Evolutionary conservation across 2,329 filamentous ascomycete species (phyloP).

Genomic region (Alternaria hordeiaustralica): DNA sequence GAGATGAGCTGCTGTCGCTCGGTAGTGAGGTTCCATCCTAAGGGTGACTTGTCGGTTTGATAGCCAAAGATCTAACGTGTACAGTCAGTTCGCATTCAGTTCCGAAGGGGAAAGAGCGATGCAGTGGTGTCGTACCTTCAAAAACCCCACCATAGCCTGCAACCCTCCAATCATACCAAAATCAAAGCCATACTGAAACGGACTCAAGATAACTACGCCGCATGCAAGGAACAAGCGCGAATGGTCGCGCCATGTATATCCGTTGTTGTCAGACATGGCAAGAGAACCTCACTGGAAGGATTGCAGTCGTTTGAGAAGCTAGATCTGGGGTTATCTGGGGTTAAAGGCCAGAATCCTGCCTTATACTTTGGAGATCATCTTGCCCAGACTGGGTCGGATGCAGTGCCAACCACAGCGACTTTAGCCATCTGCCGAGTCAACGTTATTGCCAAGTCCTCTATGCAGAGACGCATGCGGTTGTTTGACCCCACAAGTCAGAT

Average conservation of each 20-base stretch:
- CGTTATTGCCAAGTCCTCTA: constrained; percentile 18
- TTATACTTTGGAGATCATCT: constrained; percentile 28
- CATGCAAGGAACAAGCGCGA: constrained; percentile 57
- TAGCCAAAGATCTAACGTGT: constrained; percentile 38
- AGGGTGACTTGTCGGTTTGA: constrained; percentile 30
- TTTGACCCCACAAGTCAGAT: constrained; percentile 36
- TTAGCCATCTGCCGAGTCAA: constrained; percentile 40
- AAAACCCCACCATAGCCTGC: constrained; percentile 59
- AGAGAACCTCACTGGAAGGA: background rate
- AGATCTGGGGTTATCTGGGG: background rate
- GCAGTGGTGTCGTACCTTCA: constrained; percentile 44
- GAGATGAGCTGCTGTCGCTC: constrained; percentile 55
- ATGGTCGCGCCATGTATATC: constrained; percentile 46
- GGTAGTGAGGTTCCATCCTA: constrained; percentile 53
- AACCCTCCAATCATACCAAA: constrained; percentile 60
- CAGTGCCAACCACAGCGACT: constrained; percentile 14
- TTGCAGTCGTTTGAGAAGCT: background rate
- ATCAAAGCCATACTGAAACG: constrained; percentile 62
- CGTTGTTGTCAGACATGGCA: constrained; percentile 28
- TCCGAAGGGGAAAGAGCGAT: too few species aligned
- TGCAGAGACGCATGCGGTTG: constrained; percentile 10
- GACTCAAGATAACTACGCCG: constrained; percentile 56
- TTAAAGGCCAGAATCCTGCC: constrained; percentile 8
- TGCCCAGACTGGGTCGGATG: constrained; percentile 23
- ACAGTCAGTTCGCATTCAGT: background rate